phyloP scores from a whole-genome alignment of 495 filamentous ascomycete species.

The Echria macrotheca region DNA sequence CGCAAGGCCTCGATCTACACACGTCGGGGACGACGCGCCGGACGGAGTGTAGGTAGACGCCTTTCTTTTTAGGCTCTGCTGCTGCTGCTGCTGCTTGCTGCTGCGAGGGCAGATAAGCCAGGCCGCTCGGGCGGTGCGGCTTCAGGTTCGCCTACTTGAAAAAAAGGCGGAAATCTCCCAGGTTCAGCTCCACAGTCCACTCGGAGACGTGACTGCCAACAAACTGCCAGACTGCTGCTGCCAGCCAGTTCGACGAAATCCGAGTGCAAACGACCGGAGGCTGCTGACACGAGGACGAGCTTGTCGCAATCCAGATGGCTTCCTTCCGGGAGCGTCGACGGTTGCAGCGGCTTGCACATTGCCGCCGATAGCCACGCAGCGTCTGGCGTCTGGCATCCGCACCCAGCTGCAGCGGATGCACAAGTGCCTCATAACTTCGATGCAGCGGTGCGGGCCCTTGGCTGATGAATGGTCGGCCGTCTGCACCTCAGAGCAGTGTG shows the following conservation, averaged over 20 bases:
- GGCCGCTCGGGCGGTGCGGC: constrained; percentile 1
- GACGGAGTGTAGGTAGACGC: too few species aligned
- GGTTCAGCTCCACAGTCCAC: neutral
- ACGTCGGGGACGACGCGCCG: too few species aligned
- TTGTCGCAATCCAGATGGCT: constrained; percentile 3
- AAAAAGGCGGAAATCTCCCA: neutral
- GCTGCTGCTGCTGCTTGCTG: too few species aligned
- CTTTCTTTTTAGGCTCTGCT: constrained; percentile 5
- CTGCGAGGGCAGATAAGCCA: neutral
- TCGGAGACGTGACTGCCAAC: too few species aligned
- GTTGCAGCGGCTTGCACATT: constrained; percentile 3
- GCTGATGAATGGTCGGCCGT: constrained; percentile 26
- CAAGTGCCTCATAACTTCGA: constrained; percentile 20
- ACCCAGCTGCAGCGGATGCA: constrained; percentile 10
- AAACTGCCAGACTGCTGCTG: too few species aligned
- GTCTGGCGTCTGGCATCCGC: neutral
- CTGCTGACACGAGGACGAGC: constrained; percentile 2
- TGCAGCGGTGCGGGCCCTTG: constrained; percentile 16
- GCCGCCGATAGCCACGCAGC: constrained; percentile 13
- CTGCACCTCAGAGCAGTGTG: constrained; percentile 26
- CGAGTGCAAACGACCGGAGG: neutral
- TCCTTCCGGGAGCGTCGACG: constrained; percentile 5
- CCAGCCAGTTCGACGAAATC: too few species aligned
- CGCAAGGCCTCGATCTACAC: too few species aligned
- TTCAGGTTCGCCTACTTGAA: constrained; percentile 11